These are phyloP conservation scores for Neurospora sp. DNA, from an alignment of 495 filamentous ascomycete genomes.

Conservation along the genomic window DNA sequence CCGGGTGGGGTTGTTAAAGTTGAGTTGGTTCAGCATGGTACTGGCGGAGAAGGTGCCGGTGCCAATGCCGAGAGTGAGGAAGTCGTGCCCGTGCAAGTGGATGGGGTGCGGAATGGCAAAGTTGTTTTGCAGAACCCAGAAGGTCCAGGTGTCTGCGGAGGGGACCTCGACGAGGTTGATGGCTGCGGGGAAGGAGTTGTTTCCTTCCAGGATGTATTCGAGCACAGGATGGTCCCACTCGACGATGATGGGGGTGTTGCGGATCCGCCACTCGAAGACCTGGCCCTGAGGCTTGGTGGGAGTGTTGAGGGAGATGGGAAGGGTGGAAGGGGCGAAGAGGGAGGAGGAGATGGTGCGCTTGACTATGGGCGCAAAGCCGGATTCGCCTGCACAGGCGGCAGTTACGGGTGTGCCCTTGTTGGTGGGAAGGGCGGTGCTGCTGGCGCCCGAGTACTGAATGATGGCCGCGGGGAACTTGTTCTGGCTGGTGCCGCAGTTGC, in stretches of 20 bases:
- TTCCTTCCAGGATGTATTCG: slow-evolving; percentile 20
- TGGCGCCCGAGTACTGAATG: slow-evolving; percentile 29
- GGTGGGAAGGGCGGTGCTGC: slow-evolving; percentile 14
- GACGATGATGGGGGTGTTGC: slow-evolving; percentile 20
- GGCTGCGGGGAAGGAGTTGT: slow-evolving; percentile 17
- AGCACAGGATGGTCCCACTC: slow-evolving; percentile 28
- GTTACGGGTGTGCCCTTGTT: slow-evolving; percentile 9
- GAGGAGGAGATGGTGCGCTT: slow-evolving; percentile 9
- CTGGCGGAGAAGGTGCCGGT: slow-evolving; percentile 23
- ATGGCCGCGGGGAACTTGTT: slow-evolving; percentile 23
- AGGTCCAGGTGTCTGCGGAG: slow-evolving; percentile 15
- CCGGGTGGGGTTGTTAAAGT: slow-evolving; percentile 27
- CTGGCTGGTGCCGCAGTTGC: slow-evolving; percentile 16
- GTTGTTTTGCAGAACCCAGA: slow-evolving; percentile 29
- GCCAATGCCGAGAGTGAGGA: slow-evolving; percentile 43
- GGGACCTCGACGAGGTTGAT: slow-evolving; percentile 25
- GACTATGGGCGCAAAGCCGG: slow-evolving; percentile 15
- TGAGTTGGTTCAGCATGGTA: slow-evolving; percentile 17
- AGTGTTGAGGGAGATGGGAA: slow-evolving; percentile 6
- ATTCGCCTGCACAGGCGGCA: slow-evolving; percentile 16
- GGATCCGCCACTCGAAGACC: slow-evolving; percentile 26
- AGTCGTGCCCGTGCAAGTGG: slow-evolving; percentile 52
- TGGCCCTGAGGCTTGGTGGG: slow-evolving; percentile 5
- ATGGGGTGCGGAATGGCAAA: slow-evolving; percentile 34
- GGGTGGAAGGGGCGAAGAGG: slow-evolving; percentile 2